These are phyloP conservation scores for Musa itinerans DNA, from an alignment of 176 grass and related monocot species.

Conservation along the genomic window DNA sequence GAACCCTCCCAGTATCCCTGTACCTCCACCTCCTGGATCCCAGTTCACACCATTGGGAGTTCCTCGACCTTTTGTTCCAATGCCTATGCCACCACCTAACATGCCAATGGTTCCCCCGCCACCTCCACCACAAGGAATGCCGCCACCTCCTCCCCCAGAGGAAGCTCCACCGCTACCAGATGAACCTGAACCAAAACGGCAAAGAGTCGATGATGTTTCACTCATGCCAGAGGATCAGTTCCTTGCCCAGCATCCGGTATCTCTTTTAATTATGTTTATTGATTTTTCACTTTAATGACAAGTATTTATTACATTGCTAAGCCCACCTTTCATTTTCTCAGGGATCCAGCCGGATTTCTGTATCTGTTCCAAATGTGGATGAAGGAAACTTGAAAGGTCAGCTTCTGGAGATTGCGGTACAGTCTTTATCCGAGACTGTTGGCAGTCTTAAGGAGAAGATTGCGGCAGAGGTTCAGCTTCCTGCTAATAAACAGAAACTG, in stretches of 20 bases:
- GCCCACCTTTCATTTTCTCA: conserved; percentile 22
- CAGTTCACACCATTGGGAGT: conserved; percentile 48
- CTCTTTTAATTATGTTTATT: neutral
- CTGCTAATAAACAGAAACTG: conserved; percentile 93
- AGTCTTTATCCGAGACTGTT: conserved; percentile 71
- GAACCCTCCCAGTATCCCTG: conserved; percentile 8
- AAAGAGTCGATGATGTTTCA: conserved; percentile 66
- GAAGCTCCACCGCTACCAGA: conserved; percentile 82
- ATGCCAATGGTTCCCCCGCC: conserved; percentile 41
- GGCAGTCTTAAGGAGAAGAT: conserved; percentile 95
- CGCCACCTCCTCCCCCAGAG: conserved; percentile 65
- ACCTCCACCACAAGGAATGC: conserved; percentile 48
- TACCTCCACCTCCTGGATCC: conserved; percentile 52
- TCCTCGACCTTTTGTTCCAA: conserved; percentile 28
- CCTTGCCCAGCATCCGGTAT: conserved; percentile 74
- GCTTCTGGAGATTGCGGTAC: conserved; percentile 65
- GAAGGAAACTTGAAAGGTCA: conserved; percentile 95
- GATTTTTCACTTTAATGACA: neutral
- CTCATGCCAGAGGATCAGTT: conserved; percentile 84
- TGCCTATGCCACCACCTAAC: conserved; percentile 45
- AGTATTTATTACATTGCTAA: conserved; percentile 16
- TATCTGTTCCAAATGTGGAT: conserved; percentile 84
- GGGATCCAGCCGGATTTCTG: conserved; percentile 64
- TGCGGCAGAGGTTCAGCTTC: conserved; percentile 91
- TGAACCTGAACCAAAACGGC: conserved; percentile 92